Evolutionary conservation across 83 land plant genomes (phyloP), one percentile per base, ranked within the genome.

Genomic region (Picea engelmannii): DNA sequence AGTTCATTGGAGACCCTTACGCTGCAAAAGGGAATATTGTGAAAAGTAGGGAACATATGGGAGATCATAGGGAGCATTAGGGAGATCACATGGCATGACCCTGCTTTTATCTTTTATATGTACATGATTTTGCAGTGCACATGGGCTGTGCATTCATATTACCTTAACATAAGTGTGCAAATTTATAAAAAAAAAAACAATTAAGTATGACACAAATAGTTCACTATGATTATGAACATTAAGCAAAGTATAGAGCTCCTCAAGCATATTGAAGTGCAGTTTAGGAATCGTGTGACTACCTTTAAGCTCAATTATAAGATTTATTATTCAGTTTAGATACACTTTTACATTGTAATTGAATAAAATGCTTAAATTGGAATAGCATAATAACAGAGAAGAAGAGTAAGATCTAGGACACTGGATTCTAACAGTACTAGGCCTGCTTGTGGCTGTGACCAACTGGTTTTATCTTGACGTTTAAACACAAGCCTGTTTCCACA

Each of bases 1-100:
- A 78, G 80, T 55, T 78, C 80, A 60, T 78, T 78, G 23, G 80
- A 60, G 59, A 78, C 80, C 42, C 80, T 44, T 40, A 78, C 59
- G 65, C 80, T 78, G 80, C 80, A 44, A 27, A 58, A 78, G 20
- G 38, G 47, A 61, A 78, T 11, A n/a, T 25, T 58, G 10, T 61
- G 31, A 27, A 58, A 44, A 17, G 38, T 15, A 78, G 12, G 31
- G 62, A 55, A 55, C 59, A 55, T 55, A 3, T 13, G 16, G 59
- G 13, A 3, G 1, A 3, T 55, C 13, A 55, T 55, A 15, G 4
- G 40, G 40, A 38, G 25, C 23, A 20, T 49, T 44, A 47, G 11
- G 40, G 49, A 47, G 3, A 73, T 73, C 21, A 11, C 5, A 73
- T 47, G 77, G 40, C 25, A 21, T 47, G 58, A 47, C 25, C 13